A percentile compares a stretch with the other conserved stretches of the same genome.
Evolutionary conservation across 2,329 filamentous ascomycete species (phyloP).

Genomic region (Ophiostoma populinum): DNA sequence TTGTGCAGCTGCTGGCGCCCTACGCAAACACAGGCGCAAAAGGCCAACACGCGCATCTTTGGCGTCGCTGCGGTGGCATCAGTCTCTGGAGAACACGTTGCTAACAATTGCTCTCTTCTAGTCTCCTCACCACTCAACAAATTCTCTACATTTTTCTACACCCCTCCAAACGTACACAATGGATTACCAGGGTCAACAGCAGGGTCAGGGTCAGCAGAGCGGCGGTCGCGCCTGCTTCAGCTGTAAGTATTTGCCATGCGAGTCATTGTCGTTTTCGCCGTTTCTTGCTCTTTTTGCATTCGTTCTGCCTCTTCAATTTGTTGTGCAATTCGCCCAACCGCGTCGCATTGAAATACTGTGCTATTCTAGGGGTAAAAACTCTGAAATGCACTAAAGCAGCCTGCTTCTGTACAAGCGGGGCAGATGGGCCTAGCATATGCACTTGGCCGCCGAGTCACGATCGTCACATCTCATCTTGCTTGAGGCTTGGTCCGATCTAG

Average conservation of each 20-base stretch:
- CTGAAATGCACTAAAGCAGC: constrained; percentile 8
- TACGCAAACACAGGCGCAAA: too few species aligned
- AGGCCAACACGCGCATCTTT: too few species aligned
- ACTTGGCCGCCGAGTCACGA: constrained; percentile 1
- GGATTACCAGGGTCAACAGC: constrained; percentile 12
- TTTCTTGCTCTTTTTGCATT: background rate
- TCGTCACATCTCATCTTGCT: constrained; percentile 9
- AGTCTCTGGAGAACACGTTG: background rate
- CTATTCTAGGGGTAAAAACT: constrained; percentile 6
- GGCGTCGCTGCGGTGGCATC: too few species aligned
- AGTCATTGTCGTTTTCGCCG: too few species aligned
- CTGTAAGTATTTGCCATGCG: constrained; percentile 13
- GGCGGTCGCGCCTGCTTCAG: constrained; percentile 13
- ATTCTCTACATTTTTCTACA: background rate
- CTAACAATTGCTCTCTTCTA: constrained; percentile 1
- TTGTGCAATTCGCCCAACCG: background rate
- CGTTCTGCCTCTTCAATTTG: background rate
- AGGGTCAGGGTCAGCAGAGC: too few species aligned
- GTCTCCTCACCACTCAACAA: background rate
- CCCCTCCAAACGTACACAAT: constrained; percentile 7
- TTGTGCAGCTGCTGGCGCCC: too few species aligned
- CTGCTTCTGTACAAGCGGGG: constrained; percentile 5
- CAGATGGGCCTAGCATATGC: constrained; percentile 2
- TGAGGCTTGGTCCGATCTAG: constrained; percentile 2
- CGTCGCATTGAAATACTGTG: background rate